Conservation (phyloP, 306 rosid genomes). For the Inga leiocalycina region DNA sequence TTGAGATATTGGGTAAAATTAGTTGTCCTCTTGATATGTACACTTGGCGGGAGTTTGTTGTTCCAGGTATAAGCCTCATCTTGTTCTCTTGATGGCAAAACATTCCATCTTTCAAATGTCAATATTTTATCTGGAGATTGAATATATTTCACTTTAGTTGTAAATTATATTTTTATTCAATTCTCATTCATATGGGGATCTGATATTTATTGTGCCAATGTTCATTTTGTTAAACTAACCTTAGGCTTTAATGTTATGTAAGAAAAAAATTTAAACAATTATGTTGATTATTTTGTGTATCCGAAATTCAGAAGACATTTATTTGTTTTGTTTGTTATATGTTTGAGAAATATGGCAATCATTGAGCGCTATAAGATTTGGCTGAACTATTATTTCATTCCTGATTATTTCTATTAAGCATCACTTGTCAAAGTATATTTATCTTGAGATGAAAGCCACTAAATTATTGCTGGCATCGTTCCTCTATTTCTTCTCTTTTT, state of each 20-base stretch:
- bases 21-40: not conserved
- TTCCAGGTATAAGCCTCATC: not conserved
- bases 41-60: slow-evolving; percentile 2
- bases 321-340: not conserved
- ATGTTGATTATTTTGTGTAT: not conserved
- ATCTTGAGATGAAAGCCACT: slow-evolving; percentile 2
- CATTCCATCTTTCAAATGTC: not conserved
- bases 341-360: slow-evolving; percentile 10
- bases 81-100: not conserved
- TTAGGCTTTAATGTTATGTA: not conserved
- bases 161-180: not conserved
- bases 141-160: not conserved
- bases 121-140: not conserved
- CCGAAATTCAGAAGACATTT: not conserved
- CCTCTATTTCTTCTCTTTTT: not conserved
- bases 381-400: not conserved
- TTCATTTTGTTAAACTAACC: not conserved
- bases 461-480: slow-evolving; percentile 7
- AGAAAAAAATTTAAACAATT: not conserved
- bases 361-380: not conserved
- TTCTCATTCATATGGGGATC: not conserved
- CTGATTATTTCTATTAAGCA: not conserved
- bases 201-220: not conserved
- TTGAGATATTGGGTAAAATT: not conserved
- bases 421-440: slow-evolving; percentile 1